Conservation (phyloP, 805 yeast genomes). For the Candida cerambycidarum region DNA sequence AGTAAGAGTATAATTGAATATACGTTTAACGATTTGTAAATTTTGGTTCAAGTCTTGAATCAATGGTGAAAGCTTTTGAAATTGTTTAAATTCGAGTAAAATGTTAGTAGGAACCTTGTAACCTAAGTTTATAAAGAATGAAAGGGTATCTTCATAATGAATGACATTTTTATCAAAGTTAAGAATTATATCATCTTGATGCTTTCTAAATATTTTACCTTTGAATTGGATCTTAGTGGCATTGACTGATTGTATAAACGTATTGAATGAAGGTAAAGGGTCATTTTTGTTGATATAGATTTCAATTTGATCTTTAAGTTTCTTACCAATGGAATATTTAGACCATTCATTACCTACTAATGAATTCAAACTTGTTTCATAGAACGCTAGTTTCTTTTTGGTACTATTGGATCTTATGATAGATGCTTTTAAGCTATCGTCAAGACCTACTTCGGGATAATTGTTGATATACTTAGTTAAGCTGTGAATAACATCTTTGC, state of each 20-base stretch:
- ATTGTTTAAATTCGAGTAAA: constrained; percentile 45
- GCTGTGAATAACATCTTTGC: not conserved
- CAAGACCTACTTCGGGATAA: not conserved
- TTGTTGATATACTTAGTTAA: constrained; percentile 1
- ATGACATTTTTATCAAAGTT: constrained; percentile 49
- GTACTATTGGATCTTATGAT: constrained; percentile 21
- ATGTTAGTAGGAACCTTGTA: constrained; percentile 58
- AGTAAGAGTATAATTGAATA: constrained; percentile 21
- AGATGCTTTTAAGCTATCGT: not conserved
- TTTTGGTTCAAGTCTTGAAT: constrained; percentile 56
- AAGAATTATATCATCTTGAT: constrained; percentile 34
- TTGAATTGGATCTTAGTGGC: constrained; percentile 9
- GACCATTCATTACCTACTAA: constrained; percentile 35
- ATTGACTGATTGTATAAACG: constrained; percentile 45
- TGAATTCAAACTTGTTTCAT: constrained; percentile 18
- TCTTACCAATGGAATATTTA: constrained; percentile 51
- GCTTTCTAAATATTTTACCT: constrained; percentile 13
- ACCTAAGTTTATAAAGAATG: constrained; percentile 46
- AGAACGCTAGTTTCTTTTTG: constrained; percentile 24
- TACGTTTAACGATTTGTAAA: constrained; percentile 37
- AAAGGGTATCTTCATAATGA: constrained; percentile 21
- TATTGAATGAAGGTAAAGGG: constrained; percentile 36
- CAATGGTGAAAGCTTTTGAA: constrained; percentile 55
- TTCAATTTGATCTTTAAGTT: constrained; percentile 51
- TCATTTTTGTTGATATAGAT: constrained; percentile 49